Conservation (phyloP, 164 flowering plant species). For the Pachysandra terminalis region DNA sequence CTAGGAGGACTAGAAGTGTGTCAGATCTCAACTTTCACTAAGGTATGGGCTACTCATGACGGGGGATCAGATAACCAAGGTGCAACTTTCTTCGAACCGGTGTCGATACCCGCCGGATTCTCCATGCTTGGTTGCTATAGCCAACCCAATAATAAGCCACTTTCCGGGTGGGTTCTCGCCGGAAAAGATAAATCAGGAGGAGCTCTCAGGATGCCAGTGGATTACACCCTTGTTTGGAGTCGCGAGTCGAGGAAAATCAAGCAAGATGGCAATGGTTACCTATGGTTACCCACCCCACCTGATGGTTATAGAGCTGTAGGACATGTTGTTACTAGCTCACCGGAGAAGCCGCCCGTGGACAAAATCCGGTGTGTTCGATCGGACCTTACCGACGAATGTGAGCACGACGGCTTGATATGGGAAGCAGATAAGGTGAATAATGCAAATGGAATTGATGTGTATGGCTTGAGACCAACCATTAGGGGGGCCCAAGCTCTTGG, state of each 20-base stretch:
- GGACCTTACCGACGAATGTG: slow-evolving; percentile 51
- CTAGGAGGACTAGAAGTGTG: slow-evolving; percentile 66
- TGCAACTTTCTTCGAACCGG: slow-evolving; percentile 69
- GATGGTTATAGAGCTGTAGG: slow-evolving; percentile 70
- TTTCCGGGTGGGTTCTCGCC: slow-evolving; percentile 65
- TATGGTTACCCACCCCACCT: slow-evolving; percentile 71
- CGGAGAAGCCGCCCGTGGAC: slow-evolving; percentile 66
- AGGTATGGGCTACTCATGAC: slow-evolving; percentile 65
- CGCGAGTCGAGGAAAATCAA: slow-evolving; percentile 53
- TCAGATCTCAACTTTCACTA: slow-evolving; percentile 51
- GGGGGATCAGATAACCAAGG: slow-evolving; percentile 70
- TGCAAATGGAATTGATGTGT: slow-evolving; percentile 32
- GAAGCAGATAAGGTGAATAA: slow-evolving; percentile 16
- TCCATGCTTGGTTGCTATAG: slow-evolving; percentile 62
- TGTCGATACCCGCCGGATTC: slow-evolving; percentile 56
- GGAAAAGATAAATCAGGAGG: slow-evolving; percentile 34
- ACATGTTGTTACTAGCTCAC: slow-evolving; percentile 45
- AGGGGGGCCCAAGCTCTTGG: slow-evolving; percentile 52
- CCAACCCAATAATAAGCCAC: slow-evolving; percentile 66
- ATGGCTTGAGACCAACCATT: slow-evolving; percentile 35
- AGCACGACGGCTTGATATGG: slow-evolving; percentile 55
- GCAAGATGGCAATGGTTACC: slow-evolving; percentile 47
- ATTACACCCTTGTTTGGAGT: slow-evolving; percentile 67
- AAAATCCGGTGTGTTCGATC: slow-evolving; percentile 60
- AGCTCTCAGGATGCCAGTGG: slow-evolving; percentile 43